phyloP scores from a whole-genome alignment of 129 eudicot species.

The Silybum marianum region DNA sequence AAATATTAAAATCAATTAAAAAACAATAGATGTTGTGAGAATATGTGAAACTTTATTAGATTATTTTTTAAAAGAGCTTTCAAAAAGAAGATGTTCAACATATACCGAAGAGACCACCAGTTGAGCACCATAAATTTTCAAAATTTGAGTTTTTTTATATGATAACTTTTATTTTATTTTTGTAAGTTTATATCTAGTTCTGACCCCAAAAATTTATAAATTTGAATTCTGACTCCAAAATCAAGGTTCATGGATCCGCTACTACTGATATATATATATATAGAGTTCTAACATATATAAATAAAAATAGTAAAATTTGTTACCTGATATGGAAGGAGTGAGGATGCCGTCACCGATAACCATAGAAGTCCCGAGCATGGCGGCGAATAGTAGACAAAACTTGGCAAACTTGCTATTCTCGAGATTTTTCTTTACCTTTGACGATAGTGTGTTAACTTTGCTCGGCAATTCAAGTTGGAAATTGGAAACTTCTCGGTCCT shows the following conservation, averaged over 20 bases:
- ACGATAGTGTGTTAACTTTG: constrained; percentile 41
- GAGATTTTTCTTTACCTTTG: constrained; percentile 47
- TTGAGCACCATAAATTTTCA: background rate
- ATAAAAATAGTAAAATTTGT: background rate
- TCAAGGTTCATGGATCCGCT: background rate
- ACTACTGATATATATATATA: too few species aligned
- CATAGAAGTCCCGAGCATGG: constrained; percentile 83
- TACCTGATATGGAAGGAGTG: constrained; percentile 82
- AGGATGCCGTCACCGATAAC: constrained; percentile 86
- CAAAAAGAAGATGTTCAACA: background rate
- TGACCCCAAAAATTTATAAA: background rate
- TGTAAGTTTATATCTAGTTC: background rate
- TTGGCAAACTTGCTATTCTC: constrained; percentile 60
- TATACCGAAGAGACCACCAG: background rate
- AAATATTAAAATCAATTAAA: background rate
- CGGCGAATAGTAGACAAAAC: constrained; percentile 51
- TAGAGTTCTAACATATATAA: background rate
- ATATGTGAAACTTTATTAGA: background rate
- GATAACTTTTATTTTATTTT: background rate
- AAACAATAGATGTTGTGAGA: background rate
- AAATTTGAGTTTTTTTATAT: background rate
- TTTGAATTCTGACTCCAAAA: background rate
- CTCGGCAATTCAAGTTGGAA: constrained; percentile 52
- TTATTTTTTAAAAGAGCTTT: background rate
- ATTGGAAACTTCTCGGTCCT: constrained; percentile 64